Base-by-base conservation (phyloP, 495 filamentous ascomycete genomes). In the Aspergillus sclerotioniger region DNA sequence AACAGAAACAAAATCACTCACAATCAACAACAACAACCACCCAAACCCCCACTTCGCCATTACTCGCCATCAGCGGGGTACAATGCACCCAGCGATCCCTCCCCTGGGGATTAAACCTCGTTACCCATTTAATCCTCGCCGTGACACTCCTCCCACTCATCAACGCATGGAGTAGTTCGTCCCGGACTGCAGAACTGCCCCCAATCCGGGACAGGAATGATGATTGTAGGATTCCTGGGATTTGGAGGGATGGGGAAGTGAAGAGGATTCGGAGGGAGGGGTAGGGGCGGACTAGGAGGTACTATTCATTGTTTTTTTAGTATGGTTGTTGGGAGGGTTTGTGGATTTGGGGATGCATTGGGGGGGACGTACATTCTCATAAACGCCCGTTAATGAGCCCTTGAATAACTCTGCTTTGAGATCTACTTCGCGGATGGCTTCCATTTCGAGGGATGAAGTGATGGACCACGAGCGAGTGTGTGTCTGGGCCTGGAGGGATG, bases 211-310 rank as follows among this genome's bases (percentile, higher is more conserved):
- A 68, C 9, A 87, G 69, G 61, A 88, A 82, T 35, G 81, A 80
- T 0, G 83, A 81, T 56, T 87, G 83, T 4, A 87, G 69, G 53
- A 87, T 82, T 6, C 84, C 82, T 0, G 82, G 82, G 37, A 84
- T 77, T 33, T 83, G 81, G 48, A 87, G 74, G 9, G 82, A 81
- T 0, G 83, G 84, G 1, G 84, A 87, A 19, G 82, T 81, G 66
- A 88, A 88, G 13, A 87, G 73, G 46, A 88, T 81, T 29, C 83
- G 80, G 6, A 87, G 79, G 8, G 83, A 86, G 16, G 84, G 85
- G 50, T 80, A 77, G 5, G 84, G 84, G 25, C 83, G 78, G 50
- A 88, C 72, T 29, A 87, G 79, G 43, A 87, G 73, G 62, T 86
- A 87, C 82, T 87, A 53, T 28, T 45, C 5, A 10, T 25, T 3